phyloP scores from a whole-genome alignment of 139 green algal species.

The Monoraphidium neglectum region DNA sequence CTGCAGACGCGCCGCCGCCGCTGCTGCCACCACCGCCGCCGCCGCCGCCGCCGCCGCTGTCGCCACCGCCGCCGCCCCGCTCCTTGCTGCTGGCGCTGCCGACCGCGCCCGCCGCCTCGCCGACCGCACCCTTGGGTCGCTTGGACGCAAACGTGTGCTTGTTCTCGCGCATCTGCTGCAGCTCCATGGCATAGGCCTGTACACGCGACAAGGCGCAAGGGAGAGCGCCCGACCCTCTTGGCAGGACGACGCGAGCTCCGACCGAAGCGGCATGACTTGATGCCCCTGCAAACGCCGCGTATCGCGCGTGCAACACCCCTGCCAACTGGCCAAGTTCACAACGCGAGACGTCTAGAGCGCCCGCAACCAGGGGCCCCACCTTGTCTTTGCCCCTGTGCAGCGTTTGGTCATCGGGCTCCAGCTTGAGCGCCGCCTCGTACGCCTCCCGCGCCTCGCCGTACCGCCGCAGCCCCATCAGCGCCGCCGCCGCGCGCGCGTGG shows the following conservation, averaged over 20 bases:
- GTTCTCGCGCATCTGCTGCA: slow-evolving; percentile 37
- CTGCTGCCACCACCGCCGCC: background rate
- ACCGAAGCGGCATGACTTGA: too few relatives aligned
- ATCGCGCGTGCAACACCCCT: background rate
- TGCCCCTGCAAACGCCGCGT: background rate
- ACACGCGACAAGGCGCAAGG: background rate
- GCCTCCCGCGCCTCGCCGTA: slow-evolving; percentile 60
- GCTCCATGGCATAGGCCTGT: slow-evolving; percentile 37
- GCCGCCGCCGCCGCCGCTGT: background rate
- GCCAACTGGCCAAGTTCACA: background rate
- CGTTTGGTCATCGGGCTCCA: slow-evolving; percentile 72
- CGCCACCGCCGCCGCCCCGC: background rate
- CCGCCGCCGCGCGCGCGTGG: slow-evolving; percentile 38
- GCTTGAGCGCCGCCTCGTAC: slow-evolving; percentile 62
- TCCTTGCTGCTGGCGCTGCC: too few relatives aligned
- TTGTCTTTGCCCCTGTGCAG: slow-evolving; percentile 51
- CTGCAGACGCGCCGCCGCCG: background rate
- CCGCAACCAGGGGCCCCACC: slow-evolving; percentile 11
- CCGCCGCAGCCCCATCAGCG: slow-evolving; percentile 48
- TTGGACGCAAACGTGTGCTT: slow-evolving; percentile 51
- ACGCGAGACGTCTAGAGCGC: background rate
- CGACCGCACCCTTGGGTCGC: slow-evolving; percentile 11
- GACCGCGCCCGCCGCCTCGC: too few relatives aligned
- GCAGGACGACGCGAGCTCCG: background rate
- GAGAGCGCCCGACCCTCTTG: background rate